Evolutionary conservation across 2,329 filamentous ascomycete species (phyloP).

Genomic region (Trichoderma pleuroti): DNA sequence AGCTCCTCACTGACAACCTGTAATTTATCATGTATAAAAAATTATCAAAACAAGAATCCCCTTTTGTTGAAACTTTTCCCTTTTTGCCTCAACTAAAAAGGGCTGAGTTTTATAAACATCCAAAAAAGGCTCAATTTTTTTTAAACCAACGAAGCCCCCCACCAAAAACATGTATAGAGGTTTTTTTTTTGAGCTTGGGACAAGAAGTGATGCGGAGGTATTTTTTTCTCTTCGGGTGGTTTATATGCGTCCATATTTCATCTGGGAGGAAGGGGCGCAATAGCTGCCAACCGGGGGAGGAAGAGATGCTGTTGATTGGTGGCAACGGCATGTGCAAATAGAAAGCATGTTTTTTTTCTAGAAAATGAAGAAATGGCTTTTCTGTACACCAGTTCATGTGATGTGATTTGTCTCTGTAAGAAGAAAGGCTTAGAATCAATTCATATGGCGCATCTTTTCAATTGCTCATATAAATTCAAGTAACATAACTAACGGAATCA

Average conservation of each 20-base stretch:
- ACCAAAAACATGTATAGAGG: conserved; percentile 11
- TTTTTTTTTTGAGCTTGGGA: neutral
- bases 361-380: conserved; percentile 9
- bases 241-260: conserved; percentile 5
- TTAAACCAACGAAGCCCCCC: neutral
- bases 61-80: conserved; percentile 24
- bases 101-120: neutral
- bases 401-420: neutral
- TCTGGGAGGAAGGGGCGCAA: neutral
- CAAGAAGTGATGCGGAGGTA: neutral
- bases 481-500: neutral
- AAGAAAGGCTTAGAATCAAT: neutral
- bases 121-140: neutral
- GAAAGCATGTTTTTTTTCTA: conserved; percentile 20
- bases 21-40: conserved; percentile 46
- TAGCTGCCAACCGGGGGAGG: conserved; percentile 15
- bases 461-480: neutral
- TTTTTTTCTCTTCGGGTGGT: neutral
- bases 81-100: neutral
- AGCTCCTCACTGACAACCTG: conserved; percentile 93
- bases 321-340: conserved; percentile 21
- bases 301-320: conserved; percentile 17
- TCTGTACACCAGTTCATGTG: neutral
- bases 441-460: neutral
- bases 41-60: conserved; percentile 20